These are phyloP conservation scores for Coprinopsis cinerea DNA, from an alignment of 768 basidiomycete species.

Conservation along the genomic window DNA sequence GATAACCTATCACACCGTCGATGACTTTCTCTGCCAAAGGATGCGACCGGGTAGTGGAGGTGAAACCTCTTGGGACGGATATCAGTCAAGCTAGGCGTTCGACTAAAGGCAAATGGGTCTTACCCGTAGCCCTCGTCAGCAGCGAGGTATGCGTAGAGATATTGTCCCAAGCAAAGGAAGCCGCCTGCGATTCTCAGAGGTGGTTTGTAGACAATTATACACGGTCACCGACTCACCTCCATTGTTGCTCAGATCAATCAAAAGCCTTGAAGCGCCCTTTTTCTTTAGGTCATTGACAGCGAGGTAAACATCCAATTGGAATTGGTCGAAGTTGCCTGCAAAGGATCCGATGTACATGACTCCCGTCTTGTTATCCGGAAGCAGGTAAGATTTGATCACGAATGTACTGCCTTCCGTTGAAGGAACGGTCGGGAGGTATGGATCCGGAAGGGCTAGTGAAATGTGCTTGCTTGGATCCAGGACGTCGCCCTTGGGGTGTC, in stretches of 20 bases:
- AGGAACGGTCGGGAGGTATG: slow-evolving; percentile 42
- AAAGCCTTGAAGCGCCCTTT: slow-evolving; percentile 41
- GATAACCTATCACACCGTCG: slow-evolving; percentile 41
- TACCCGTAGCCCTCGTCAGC: slow-evolving; percentile 48
- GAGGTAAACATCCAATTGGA: slow-evolving; percentile 45
- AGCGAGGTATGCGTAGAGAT: slow-evolving; percentile 51
- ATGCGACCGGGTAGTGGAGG: slow-evolving; percentile 48
- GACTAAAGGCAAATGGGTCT: slow-evolving; percentile 15
- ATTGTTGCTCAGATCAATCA: slow-evolving; percentile 60
- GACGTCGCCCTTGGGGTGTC: slow-evolving; percentile 32
- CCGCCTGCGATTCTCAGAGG: slow-evolving; percentile 49
- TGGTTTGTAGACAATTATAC: not conserved
- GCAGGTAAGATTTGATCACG: slow-evolving; percentile 49
- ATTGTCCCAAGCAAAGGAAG: slow-evolving; percentile 55
- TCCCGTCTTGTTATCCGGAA: slow-evolving; percentile 52
- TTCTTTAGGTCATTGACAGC: slow-evolving; percentile 40
- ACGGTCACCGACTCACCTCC: slow-evolving; percentile 35
- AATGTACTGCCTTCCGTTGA: slow-evolving; percentile 40
- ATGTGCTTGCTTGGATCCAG: slow-evolving; percentile 35
- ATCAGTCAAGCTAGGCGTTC: not conserved
- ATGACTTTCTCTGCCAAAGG: slow-evolving; percentile 56
- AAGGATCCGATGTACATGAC: slow-evolving; percentile 64
- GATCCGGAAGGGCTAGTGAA: slow-evolving; percentile 40
- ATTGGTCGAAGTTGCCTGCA: slow-evolving; percentile 40
- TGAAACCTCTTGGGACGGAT: slow-evolving; percentile 40